Evolutionary conservation across 2,329 filamentous ascomycete species (phyloP), one percentile per base, ranked within the genome.

Genomic region (Ceratocystis papillata): DNA sequence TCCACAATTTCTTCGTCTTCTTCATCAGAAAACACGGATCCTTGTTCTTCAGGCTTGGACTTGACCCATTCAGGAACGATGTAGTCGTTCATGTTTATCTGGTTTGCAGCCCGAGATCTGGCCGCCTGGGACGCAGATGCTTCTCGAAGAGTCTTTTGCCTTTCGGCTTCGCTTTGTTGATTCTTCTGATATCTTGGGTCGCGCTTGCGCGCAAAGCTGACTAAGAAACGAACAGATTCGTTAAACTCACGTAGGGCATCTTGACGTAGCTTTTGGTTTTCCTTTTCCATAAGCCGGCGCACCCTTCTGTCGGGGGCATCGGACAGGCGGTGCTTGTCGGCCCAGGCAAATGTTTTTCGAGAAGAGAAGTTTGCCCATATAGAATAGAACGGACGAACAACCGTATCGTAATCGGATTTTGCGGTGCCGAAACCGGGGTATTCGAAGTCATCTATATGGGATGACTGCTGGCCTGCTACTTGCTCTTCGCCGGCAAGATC

Each of bases 201-300:
- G 44, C 94, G 84, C 77, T 96, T 97, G 70, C 90, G 87, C 17
- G 93, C 88, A 75, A 97, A 97, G 1, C 86, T 81, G 1, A 97
- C 88, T 12, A 99, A 80, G 5, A 90, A 89, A 66, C 90, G 80
- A 37, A 99, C 90, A 2, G 91, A 88, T 68, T 96, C 91, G 75
- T 96, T 97, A 77, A 96, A 97, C 70, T 96, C 89, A 66, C 87
- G 84, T 10, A 88, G 83, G 2, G 86, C 90, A 64, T 93, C 88
- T 22, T 96, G 92, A 64, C 94, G 83, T 28, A 87, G 76, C 69
- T 88, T 88, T 71, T 86, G 89, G 75, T 99, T 99, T 74, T 96
- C 93, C 75, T 96, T 96, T 73, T 97, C 94, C 86, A 97, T 96
- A 48, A 90, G 72, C 41, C 94, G 84, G 63, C 93, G 85, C 17